Base-by-base conservation (phyloP, 306 rosid genomes). In the Fagus sylvatica region DNA sequence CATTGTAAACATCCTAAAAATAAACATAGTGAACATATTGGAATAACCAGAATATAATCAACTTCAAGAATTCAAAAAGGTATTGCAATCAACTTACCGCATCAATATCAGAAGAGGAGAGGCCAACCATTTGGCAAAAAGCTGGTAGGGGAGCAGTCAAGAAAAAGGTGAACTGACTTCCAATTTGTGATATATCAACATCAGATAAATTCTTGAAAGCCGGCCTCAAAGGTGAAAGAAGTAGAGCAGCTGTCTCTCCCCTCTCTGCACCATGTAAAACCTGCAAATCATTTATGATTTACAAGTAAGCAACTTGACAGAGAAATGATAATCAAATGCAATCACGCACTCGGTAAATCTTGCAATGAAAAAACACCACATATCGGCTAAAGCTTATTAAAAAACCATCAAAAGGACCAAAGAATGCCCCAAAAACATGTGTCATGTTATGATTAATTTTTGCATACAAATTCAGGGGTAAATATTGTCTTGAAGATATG, bases 101-200 rank as follows among this genome's bases (percentile, higher is more conserved):
- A 66, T 90, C 92, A 43, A 75, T 57, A 73, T 86, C 90, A 28
- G 61, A 75, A 66, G 87, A 78, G 65, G 78, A 43, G 71, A 89
- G 79, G 75, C 93, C 97, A 83, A 96, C 80, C 89, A 96, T 88
- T 84, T 96, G 91, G 79, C 94, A 87, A 88, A 93, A 93, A 75
- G 99, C 98, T 54, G 96, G 83, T 69, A 93, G 79, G 53, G 99
- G 98, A 80, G 94, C 88, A 80, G 94, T 96, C 90, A 96, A 86
- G 92, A 96, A 96, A 84, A 90, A 86, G 49, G 99, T 96, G 77
- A 96, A 96, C 70, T 96, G 99, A 81, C 96, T 90, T 87, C 98
- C 99, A 51, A 81, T 88, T 79, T 84, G 88, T 33, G 66, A 48
- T 19, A 78, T 56, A 85, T 84, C 84, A 60, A 84, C 85, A 82